phyloP scores from a whole-genome alignment of 371 early-diverging fungal genomes.

The Syncephalastrum sp. region DNA sequence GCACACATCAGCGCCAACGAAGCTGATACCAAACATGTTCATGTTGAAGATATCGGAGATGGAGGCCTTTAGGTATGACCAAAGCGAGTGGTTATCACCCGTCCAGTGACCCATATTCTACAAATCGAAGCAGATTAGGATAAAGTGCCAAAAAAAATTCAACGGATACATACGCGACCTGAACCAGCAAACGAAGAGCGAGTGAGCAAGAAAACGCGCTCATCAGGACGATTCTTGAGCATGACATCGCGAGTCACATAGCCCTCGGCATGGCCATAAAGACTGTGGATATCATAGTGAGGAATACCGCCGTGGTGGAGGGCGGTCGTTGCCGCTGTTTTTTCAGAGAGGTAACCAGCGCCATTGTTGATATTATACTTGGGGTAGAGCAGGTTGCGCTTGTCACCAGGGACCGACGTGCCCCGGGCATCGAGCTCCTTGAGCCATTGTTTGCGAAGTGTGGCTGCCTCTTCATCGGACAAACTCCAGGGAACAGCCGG shows the following conservation, averaged over 20 bases:
- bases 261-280: constrained; percentile 63
- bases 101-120: constrained; percentile 18
- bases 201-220: constrained; percentile 69
- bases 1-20: constrained; percentile 71
- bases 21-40: constrained; percentile 67
- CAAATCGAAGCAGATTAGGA: neutral
- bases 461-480: constrained; percentile 8
- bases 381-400: constrained; percentile 34
- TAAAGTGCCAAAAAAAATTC: neutral
- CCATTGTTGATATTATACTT: constrained; percentile 43
- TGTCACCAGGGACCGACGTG: constrained; percentile 17
- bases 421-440: constrained; percentile 20
- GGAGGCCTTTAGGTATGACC: constrained; percentile 55
- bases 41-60: constrained; percentile 61
- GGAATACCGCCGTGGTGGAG: constrained; percentile 52
- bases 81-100: constrained; percentile 59
- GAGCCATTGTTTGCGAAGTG: constrained; percentile 5
- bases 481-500: constrained; percentile 41
- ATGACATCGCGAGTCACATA: constrained; percentile 52
- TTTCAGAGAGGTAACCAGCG: constrained; percentile 43
- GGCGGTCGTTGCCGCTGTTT: constrained; percentile 58
- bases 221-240: constrained; percentile 29
- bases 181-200: constrained; percentile 69
- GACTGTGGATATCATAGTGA: constrained; percentile 66
- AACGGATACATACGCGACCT: constrained; percentile 68